Evolutionary conservation across 2,329 filamentous ascomycete genomes (phyloP).

Genomic region (Xylaria digitata): DNA sequence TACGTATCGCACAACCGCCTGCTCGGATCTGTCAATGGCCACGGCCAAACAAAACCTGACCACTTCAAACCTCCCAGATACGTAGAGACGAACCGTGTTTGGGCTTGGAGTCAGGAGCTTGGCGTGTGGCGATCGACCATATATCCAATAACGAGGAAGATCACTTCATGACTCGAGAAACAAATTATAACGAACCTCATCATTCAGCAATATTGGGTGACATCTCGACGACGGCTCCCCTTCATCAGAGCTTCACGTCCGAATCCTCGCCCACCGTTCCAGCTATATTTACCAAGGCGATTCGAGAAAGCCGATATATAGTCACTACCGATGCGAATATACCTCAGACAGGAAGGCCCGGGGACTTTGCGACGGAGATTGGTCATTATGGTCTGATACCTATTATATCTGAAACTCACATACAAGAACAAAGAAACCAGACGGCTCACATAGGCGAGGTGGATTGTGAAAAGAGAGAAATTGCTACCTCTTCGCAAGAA

Average conservation of each 20-base stretch:
- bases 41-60: conserved; percentile 43
- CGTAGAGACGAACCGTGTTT: conserved; percentile 41
- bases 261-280: conserved; percentile 41
- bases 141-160: conserved; percentile 31
- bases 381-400: conserved; percentile 50
- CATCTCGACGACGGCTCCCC: conserved; percentile 42
- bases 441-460: conserved; percentile 35
- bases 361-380: conserved; percentile 46
- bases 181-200: conserved; percentile 43
- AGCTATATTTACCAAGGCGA: conserved; percentile 39
- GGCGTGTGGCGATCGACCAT: conserved; percentile 38
- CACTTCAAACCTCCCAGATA: conserved; percentile 42
- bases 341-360: conserved; percentile 40
- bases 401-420: conserved; percentile 38
- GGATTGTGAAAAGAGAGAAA: conserved; percentile 31
- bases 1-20: conserved; percentile 29
- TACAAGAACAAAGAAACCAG: conserved; percentile 38
- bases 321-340: conserved; percentile 43
- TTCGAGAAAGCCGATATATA: conserved; percentile 41
- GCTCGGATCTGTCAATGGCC: conserved; percentile 47
- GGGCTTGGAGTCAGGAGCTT: conserved; percentile 41
- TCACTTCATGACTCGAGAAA: conserved; percentile 50
- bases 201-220: conserved; percentile 42
- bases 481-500: conserved; percentile 35
- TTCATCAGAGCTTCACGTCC: conserved; percentile 40